Base-by-base conservation (phyloP, 2,329 filamentous ascomycete species). In the Beauveria caledonica region DNA sequence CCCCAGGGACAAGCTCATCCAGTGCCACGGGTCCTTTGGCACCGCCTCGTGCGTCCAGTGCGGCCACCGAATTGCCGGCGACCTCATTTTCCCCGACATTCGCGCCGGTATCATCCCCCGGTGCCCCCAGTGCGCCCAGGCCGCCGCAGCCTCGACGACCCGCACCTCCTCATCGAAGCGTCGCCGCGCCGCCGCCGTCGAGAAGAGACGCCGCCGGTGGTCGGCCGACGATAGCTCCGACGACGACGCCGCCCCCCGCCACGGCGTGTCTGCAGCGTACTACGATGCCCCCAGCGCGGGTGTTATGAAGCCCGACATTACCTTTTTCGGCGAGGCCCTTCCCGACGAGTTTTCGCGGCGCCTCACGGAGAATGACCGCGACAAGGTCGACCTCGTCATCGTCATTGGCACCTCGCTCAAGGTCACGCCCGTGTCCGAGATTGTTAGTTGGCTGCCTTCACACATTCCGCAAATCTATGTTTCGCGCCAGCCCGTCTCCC, bases 271-370 rank as follows among this genome's bases (percentile, higher is more conserved):
- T 45, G 76, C 76, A 15, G 76, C 76, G 29, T 77, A 79, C 45
- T 80, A 77, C 64, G 74, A 77, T 63, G 84, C 89, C 44, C 85
- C 86, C 2, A 79, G 81, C 52, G 83, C 86, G 2, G 91, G 90
- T 60, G 86, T 96, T 70, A 96, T 96, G 91, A 96, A 89, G 80
- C 94, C 94, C 9, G 93, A 97, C 76, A 97, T 99, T 70, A 97
- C 91, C 51, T 97, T 99, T 78, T 97, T 97, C 69, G 93, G 93
- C 66, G 94, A 99, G 76, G 82, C 86, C 55, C 86, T 99, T 1
- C 92, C 93, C 0, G 86, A 90, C 66, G 83, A 85, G 66, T 99
- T 99, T 74, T 89, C 88, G 61, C 79, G 84, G 54, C 87, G 92
- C 8, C 82, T 97, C 15, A 85, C 89, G n/a, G 81, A 90, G 62